phyloP scores from a whole-genome alignment of 208 protist genomes.

The Crithidia brevicula region DNA sequence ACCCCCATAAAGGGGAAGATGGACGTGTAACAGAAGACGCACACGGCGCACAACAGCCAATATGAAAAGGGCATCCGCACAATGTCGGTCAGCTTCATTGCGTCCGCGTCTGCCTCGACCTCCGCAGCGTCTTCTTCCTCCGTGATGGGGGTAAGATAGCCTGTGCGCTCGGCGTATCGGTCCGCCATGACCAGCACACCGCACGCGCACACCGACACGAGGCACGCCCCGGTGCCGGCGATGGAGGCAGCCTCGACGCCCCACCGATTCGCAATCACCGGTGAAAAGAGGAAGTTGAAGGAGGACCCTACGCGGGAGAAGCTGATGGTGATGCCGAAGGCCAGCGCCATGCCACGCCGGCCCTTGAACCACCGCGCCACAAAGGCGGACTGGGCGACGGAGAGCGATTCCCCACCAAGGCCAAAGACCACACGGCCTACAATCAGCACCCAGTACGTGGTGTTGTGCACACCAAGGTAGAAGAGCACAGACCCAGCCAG shows the following conservation, averaged over 20 bases:
- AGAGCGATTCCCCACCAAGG: slow-evolving; percentile 90
- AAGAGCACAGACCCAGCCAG: slow-evolving; percentile 73
- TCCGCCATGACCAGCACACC: slow-evolving; percentile 62
- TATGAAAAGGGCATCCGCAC: slow-evolving; percentile 62
- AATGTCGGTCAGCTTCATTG: slow-evolving; percentile 42
- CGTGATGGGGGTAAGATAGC: slow-evolving; percentile 47
- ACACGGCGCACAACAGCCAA: slow-evolving; percentile 85
- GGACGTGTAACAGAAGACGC: slow-evolving; percentile 85
- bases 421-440: slow-evolving; percentile 87
- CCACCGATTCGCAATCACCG: slow-evolving; percentile 58
- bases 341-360: slow-evolving; percentile 84
- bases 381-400: slow-evolving; percentile 90
- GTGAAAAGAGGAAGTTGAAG: slow-evolving; percentile 93
- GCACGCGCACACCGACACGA: slow-evolving; percentile 69
- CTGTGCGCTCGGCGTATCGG: slow-evolving; percentile 69
- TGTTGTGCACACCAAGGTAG: slow-evolving; percentile 64
- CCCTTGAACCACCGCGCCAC: slow-evolving; percentile 92
- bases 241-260: slow-evolving; percentile 69
- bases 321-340: slow-evolving; percentile 92
- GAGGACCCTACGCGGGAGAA: slow-evolving; percentile 90
- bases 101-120: slow-evolving; percentile 14
- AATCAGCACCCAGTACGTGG: slow-evolving; percentile 74
- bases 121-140: slow-evolving; percentile 45
- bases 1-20: slow-evolving; percentile 91
- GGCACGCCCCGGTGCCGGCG: slow-evolving; percentile 64